Evolutionary conservation across 1,284 basidiomycete genomes (phyloP), one percentile per base, ranked within the genome.

Genomic region (Ganoderma lucidum): DNA sequence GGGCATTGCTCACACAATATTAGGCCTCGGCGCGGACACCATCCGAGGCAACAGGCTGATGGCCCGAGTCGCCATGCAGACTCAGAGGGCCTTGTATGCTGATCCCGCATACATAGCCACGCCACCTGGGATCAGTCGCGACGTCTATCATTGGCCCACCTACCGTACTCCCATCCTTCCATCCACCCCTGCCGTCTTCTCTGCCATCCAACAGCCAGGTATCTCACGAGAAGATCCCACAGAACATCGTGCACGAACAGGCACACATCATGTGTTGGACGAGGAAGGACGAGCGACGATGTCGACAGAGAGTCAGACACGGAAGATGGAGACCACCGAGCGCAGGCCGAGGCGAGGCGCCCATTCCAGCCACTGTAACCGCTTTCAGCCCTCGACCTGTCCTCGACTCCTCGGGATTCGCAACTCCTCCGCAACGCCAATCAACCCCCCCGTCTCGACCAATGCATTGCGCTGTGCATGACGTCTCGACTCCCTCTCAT

Each of bases 51-150:
- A 67, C 66, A 67, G 53, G 42, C 17, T 73, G 72, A 73, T 73
- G 70, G 69, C 35, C 66, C 62, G 61, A 73, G 71, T 72, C 60
- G 71, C 60, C 59, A 72, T 65, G 71, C 48, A 53, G 23, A 23
- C 23, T 23, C 23, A 23, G 59, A 17, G 58, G 30, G 23, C 39
- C 39, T 41, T 51, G 60, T 55, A 61, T 66, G 70, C 42, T 73
- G 72, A 73, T 73, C 72, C n/a, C 65, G 69, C 72, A 73, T 68
- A 70, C 72, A 73, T 70, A 68, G 72, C 72, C 72, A 71, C 72
- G 68, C 72, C 70, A 70, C 72, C 66, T 63, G 66, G 62, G 58
- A 73, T 71, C 71, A 71, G 64, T 67, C 41, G 44, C 58, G 39
- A 67, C 71, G 63, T 51, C 72, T 66, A 71, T 73, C 72, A 71